Conservation (phyloP, 768 basidiomycete species). For the Clathrus columnatus region DNA sequence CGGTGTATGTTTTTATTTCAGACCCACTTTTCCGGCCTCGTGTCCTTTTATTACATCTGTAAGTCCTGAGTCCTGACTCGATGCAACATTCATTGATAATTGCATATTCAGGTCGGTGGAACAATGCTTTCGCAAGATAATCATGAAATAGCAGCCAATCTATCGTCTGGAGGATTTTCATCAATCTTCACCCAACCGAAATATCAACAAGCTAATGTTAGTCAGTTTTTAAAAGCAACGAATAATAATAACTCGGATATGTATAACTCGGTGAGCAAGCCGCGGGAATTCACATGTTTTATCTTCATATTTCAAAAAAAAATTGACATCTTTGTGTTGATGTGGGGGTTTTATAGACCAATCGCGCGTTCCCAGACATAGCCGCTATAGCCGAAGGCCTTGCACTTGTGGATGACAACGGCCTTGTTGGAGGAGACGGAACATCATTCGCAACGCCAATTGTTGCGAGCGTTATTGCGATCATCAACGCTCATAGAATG, state of each 20-base stretch:
- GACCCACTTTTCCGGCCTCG: constrained; percentile 27
- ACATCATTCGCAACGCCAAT: neutral
- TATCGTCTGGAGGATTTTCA: neutral
- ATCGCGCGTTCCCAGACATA: neutral
- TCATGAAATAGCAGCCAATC: neutral
- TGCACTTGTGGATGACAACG: neutral
- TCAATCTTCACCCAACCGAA: neutral
- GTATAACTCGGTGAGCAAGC: neutral
- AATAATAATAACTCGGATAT: neutral
- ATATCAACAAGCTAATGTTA: neutral
- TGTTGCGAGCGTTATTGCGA: neutral
- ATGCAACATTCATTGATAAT: too few species aligned
- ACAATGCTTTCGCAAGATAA: neutral
- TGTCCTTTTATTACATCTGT: constrained; percentile 20
- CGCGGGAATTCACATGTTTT: too few species aligned
- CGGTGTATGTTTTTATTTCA: constrained; percentile 23
- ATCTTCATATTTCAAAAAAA: neutral
- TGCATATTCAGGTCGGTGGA: neutral
- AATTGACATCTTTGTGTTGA: neutral
- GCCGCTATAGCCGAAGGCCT: neutral
- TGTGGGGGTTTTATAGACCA: neutral
- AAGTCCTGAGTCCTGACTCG: too few species aligned
- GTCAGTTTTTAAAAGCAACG: neutral
- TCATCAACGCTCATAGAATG: neutral
- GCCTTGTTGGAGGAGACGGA: neutral